Base-by-base conservation (phyloP, 1,139 yeast genomes). In the Taphrina deformans region DNA sequence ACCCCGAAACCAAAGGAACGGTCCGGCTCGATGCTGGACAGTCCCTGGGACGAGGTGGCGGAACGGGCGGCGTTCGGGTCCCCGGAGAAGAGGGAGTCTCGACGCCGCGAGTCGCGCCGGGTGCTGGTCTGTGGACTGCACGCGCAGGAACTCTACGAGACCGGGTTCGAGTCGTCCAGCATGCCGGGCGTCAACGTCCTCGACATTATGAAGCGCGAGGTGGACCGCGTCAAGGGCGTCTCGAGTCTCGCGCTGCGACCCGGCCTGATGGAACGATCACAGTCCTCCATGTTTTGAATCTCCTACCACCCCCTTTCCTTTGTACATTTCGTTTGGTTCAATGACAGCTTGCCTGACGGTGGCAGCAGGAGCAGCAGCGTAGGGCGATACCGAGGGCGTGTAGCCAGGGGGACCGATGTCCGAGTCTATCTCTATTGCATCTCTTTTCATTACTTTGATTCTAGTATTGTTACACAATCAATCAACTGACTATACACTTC, bases 171-270 rank as follows among this genome's bases (percentile, higher is more conserved):
- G 60, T 74, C 75, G 9, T 71, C 76, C 23, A 84, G 83, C 62
- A 75, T 82, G 55, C 83, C 83, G 73, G 86, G 86, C 38, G 85
- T 83, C 29, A 86, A 83, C 71, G 78, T 83, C 31, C 80, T 81
- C 68, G 81, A 83, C 33, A 85, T 83, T n/a, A 82, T 83, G 69
- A 78, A 81, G 69, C 76, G 86, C 23, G 86, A 85, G 1, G 80
- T 80, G 23, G 82, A 79, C 55, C 66, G 62, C 45, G 66, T 55
- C 55, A 59, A 59, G 44, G 46, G 46, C n/a, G 51, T 9, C 41
- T 9, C 44, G 18, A 10, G 35, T 23, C 21, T n/a, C 10, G 27
- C n/a, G 2, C 31, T 27, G 23, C 48, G 63, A 16, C 63, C 63
- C 14, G 12, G 21, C 12, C 26, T 59, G 18, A 59, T 59, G 63